Percentiles rank a stretch among this genome's conserved stretches.
These are phyloP conservation scores for Taxillus chinensis DNA, from an alignment of 164 flowering plant genomes.

Conservation along the genomic window DNA sequence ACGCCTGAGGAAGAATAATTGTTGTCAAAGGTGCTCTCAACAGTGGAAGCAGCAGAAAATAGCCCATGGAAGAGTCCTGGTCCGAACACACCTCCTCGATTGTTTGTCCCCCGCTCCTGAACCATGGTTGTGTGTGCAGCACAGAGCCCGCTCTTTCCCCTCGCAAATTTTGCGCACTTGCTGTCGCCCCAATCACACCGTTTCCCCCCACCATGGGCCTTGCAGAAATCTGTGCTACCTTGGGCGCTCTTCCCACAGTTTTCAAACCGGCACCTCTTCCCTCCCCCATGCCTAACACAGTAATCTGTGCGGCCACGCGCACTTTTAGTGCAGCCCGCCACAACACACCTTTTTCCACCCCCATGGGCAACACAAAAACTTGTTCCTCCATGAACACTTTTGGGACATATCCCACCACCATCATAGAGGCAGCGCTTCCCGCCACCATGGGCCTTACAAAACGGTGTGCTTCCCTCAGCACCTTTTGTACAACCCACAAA, in stretches of 20 bases:
- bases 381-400: conserved; percentile 90
- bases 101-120: conserved; percentile 27
- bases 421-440: conserved; percentile 76
- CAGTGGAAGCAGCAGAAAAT: conserved; percentile 34
- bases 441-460: conserved; percentile 93
- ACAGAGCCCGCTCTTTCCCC: conserved; percentile 79
- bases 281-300: conserved; percentile 89
- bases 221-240: conserved; percentile 92
- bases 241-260: conserved; percentile 86
- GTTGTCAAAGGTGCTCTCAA: conserved; percentile 33
- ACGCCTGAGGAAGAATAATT: conserved; percentile 38
- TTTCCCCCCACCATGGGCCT: conserved; percentile 93
- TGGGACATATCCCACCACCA: conserved; percentile 88
- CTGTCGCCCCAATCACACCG: conserved; percentile 69
- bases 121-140: conserved; percentile 65
- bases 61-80: conserved; percentile 71
- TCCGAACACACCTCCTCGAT: conserved; percentile 42
- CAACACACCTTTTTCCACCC: conserved; percentile 76
- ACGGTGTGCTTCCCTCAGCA: conserved; percentile 86
- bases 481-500: conserved; percentile 90
- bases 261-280: conserved; percentile 60
- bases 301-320: conserved; percentile 84
- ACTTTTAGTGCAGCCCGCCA: conserved; percentile 77
- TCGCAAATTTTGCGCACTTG: conserved; percentile 70
- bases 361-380: conserved; percentile 85